Evolutionary conservation across 805 yeast species (phyloP).

Genomic region (Yarrowia hollandica): DNA sequence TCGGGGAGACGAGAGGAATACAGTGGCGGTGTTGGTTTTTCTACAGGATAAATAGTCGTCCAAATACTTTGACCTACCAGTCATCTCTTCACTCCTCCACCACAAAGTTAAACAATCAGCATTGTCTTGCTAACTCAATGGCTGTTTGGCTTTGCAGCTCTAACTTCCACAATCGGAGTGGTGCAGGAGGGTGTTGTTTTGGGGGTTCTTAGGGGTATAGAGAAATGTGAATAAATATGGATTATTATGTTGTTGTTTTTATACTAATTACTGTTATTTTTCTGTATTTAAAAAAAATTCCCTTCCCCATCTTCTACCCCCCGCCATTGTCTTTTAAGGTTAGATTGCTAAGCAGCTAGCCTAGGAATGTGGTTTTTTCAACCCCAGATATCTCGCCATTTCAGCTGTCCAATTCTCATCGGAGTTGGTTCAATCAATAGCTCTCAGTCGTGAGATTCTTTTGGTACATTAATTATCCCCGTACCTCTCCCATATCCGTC

Average conservation of each 20-base stretch:
- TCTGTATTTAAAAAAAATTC: too few relatives aligned
- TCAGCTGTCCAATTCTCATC: background rate
- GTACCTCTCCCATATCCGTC: too few relatives aligned
- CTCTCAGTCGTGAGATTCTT: too few relatives aligned
- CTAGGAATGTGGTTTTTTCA: background rate
- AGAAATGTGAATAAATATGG: too few relatives aligned
- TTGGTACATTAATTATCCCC: too few relatives aligned
- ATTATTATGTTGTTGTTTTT: too few relatives aligned
- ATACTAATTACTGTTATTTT: too few relatives aligned
- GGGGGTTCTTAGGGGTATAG: too few relatives aligned
- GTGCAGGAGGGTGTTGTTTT: too few relatives aligned
- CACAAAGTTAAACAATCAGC: constrained; percentile 14
- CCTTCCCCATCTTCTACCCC: background rate
- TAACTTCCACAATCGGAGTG: background rate
- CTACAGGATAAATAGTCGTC: background rate
- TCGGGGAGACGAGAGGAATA: background rate
- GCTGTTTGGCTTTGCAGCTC: background rate
- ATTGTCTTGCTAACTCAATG: constrained; percentile 28
- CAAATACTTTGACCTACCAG: background rate
- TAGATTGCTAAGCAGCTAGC: constrained; percentile 1
- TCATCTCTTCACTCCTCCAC: background rate
- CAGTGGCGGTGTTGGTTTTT: too few relatives aligned
- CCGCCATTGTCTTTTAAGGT: constrained; percentile 1
- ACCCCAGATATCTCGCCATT: background rate
- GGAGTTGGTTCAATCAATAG: background rate